Evolutionary conservation across 305 asterid species (phyloP).

Genomic region (Rubia tinctorum): DNA sequence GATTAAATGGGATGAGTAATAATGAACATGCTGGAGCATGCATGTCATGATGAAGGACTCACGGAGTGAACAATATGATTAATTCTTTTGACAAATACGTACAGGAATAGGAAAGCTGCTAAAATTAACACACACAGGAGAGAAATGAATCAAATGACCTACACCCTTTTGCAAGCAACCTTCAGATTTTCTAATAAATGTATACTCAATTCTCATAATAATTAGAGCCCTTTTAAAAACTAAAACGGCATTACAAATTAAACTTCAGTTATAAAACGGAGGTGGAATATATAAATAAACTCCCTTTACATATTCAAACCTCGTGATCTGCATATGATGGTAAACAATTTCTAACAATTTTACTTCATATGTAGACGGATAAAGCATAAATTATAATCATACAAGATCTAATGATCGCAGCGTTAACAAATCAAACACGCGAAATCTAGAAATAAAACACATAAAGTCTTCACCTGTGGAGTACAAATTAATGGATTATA

Average conservation of each 20-base stretch:
- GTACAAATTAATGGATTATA: no score
- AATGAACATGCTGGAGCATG: constrained; percentile 10
- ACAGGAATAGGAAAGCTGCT: neutral
- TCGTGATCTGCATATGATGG: neutral
- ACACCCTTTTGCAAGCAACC: neutral
- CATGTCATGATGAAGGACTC: constrained; percentile 20
- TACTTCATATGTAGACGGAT: no score
- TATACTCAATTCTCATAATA: neutral
- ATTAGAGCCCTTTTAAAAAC: neutral
- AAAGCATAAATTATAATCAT: no score
- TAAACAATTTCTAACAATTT: neutral
- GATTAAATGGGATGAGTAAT: neutral
- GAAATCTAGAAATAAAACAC: no score
- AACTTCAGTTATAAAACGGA: neutral
- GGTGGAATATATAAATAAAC: no score
- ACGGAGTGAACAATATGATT: constrained; percentile 2
- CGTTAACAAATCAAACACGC: no score
- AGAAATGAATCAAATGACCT: neutral
- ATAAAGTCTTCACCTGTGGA: no score
- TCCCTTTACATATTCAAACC: neutral
- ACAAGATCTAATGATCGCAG: no score
- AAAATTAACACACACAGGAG: neutral
- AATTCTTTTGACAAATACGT: neutral
- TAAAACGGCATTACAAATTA: neutral
- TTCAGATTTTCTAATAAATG: neutral